Conservation (phyloP, 2,329 filamentous ascomycete genomes). For the Aspergillus ochraceoroseus region DNA sequence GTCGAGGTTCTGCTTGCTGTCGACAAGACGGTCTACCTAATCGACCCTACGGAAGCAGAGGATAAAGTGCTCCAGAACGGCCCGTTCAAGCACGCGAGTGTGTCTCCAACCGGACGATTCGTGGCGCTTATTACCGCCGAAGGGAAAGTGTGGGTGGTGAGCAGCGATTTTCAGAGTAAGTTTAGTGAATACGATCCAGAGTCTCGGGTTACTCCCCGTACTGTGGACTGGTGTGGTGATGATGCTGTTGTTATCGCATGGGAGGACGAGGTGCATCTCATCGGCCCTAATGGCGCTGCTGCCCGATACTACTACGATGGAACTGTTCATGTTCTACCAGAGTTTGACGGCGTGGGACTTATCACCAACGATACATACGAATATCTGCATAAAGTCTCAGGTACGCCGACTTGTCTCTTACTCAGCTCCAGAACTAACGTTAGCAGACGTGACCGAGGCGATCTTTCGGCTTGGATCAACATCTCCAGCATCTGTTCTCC, state of each 20-base stretch:
- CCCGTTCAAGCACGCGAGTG: constrained; percentile 82
- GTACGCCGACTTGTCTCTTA: constrained; percentile 29
- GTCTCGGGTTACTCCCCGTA: constrained; percentile 76
- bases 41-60: constrained; percentile 85
- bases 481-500: constrained; percentile 81
- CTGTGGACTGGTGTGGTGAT: constrained; percentile 93
- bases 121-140: constrained; percentile 81
- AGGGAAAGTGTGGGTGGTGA: constrained; percentile 86
- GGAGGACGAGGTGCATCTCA: constrained; percentile 95
- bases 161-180: constrained; percentile 88
- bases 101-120: constrained; percentile 86
- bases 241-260: constrained; percentile 90
- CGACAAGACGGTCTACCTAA: constrained; percentile 73
- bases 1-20: constrained; percentile 90
- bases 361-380: constrained; percentile 94
- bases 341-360: constrained; percentile 82
- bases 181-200: constrained; percentile 87
- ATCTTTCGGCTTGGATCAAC: constrained; percentile 86
- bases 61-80: constrained; percentile 88
- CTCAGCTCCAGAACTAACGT: constrained; percentile 3
- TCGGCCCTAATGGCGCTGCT: constrained; percentile 75
- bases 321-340: constrained; percentile 80
- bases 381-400: constrained; percentile 88
- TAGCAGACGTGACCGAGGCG: constrained; percentile 67
- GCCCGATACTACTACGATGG: constrained; percentile 83